A percentile compares a stretch with the other conserved stretches of the same genome.
Evolutionary conservation across 73 alveolate species (phyloP).

Genomic region (Paramecium biaurelia): DNA sequence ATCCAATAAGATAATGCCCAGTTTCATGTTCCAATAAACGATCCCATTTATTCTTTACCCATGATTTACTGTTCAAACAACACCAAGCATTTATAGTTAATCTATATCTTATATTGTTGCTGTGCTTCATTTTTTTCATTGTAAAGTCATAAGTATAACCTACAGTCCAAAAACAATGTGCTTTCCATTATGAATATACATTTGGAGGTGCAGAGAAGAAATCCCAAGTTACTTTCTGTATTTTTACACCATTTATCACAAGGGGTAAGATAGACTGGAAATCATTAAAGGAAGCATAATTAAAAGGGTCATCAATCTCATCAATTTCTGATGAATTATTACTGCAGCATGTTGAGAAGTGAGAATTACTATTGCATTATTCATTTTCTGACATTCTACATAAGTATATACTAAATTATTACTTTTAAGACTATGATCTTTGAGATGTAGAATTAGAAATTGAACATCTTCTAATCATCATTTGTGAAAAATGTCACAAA

Average conservation of each 20-base stretch:
- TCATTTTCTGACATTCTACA: neutral
- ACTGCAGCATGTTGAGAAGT: slow-evolving; percentile 23
- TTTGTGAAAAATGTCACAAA: neutral
- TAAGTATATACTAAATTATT: neutral
- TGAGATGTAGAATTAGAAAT: neutral
- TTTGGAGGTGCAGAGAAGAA: neutral
- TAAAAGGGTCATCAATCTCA: neutral
- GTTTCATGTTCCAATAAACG: slow-evolving; percentile 60
- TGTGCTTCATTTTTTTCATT: slow-evolving; percentile 20
- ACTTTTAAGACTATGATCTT: neutral
- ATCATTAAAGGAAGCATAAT: neutral
- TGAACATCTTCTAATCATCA: neutral
- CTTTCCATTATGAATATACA: neutral
- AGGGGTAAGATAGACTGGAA: neutral
- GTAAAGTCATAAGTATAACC: neutral
- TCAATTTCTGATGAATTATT: neutral
- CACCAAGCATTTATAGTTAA: slow-evolving; percentile 17
- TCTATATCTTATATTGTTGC: slow-evolving; percentile 10
- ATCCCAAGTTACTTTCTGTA: slow-evolving; percentile 20
- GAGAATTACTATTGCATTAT: neutral
- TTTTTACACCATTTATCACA: neutral
- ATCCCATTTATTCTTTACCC: slow-evolving; percentile 49
- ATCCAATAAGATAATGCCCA: slow-evolving; percentile 55
- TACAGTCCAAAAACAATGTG: slow-evolving; percentile 37
- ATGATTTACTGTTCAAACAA: neutral